These are phyloP conservation scores for Lipomyces yarrowii DNA, from an alignment of 1,139 yeast species.

Conservation along the genomic window DNA sequence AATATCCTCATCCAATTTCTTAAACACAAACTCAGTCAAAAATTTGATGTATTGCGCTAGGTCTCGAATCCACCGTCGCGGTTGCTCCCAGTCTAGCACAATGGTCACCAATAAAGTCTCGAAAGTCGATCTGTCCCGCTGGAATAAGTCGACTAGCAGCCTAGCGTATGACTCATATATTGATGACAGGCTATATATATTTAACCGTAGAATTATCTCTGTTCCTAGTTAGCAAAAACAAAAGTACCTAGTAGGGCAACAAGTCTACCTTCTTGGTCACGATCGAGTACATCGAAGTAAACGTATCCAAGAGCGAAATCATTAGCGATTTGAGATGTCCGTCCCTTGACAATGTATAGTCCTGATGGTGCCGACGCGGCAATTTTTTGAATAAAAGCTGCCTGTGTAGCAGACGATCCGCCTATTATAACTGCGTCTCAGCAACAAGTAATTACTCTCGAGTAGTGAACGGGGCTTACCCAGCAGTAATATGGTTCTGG, in stretches of 20 bases:
- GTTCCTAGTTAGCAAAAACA: background rate
- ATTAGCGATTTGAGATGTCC: slow-evolving; percentile 37
- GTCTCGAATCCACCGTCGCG: slow-evolving; percentile 31
- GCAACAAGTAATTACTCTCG: background rate
- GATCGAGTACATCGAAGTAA: slow-evolving; percentile 42
- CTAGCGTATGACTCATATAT: slow-evolving; percentile 10
- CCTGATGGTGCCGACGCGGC: slow-evolving; percentile 8
- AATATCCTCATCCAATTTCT: slow-evolving; percentile 8
- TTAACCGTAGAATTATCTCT: slow-evolving; percentile 40
- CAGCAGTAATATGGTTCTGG: slow-evolving; percentile 16
- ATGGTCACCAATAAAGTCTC: slow-evolving; percentile 21
- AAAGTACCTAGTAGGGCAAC: background rate
- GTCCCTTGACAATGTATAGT: slow-evolving; percentile 8
- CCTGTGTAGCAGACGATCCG: slow-evolving; percentile 16
- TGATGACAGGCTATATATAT: slow-evolving; percentile 40
- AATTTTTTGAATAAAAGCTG: slow-evolving; percentile 10
- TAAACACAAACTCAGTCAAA: slow-evolving; percentile 16
- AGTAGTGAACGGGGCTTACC: slow-evolving; percentile 8
- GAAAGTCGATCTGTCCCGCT: slow-evolving; percentile 2
- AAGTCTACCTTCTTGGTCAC: slow-evolving; percentile 39
- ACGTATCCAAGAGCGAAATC: slow-evolving; percentile 44
- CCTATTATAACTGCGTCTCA: slow-evolving; percentile 7
- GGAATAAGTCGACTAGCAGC: slow-evolving; percentile 16
- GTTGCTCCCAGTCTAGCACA: slow-evolving; percentile 33
- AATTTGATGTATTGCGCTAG: slow-evolving; percentile 19